Percentiles rank a stretch among this genome's conserved stretches.
Conservation (phyloP, 257 asterid species). For the Phtheirospermum japonicum region DNA sequence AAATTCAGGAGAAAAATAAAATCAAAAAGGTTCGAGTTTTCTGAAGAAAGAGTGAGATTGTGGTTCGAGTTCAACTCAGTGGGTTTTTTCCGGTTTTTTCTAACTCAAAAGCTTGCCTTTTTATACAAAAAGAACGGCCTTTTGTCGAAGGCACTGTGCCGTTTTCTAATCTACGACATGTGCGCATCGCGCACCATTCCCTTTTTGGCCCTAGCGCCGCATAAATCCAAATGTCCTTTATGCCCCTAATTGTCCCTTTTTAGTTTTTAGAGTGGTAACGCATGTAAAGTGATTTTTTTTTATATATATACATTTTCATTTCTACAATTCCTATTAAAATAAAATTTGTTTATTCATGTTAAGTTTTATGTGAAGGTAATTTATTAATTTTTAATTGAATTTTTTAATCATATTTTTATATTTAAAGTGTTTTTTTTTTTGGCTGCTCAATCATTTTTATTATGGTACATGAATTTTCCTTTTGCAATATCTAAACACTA, state of each 20-base stretch:
- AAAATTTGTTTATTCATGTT: too few relatives aligned
- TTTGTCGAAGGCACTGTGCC: slow-evolving; percentile 34
- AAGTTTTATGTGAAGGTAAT: too few relatives aligned
- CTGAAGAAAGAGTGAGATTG: slow-evolving; percentile 7
- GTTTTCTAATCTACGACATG: slow-evolving; percentile 23
- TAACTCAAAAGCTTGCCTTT: slow-evolving; percentile 30
- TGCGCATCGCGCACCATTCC: slow-evolving; percentile 33
- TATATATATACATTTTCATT: neutral
- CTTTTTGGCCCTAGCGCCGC: slow-evolving; percentile 36
- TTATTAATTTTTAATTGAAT: too few relatives aligned
- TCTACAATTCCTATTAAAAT: neutral
- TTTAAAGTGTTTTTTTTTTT: too few relatives aligned
- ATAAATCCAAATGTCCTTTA: slow-evolving; percentile 31
- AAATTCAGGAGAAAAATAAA: neutral
- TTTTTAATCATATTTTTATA: too few relatives aligned
- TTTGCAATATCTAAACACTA: too few relatives aligned
- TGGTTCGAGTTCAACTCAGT: slow-evolving; percentile 10
- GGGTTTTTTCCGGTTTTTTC: slow-evolving; percentile 14
- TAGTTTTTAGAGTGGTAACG: neutral
- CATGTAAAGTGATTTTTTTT: neutral
- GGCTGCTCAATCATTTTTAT: too few relatives aligned
- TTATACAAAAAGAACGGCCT: slow-evolving; percentile 28
- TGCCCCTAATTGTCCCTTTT: slow-evolving; percentile 24
- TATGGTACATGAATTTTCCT: too few relatives aligned
- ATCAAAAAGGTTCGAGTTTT: neutral